Evolutionary conservation across 257 asterid species (phyloP).

Genomic region (Nicotiana benthamiana): DNA sequence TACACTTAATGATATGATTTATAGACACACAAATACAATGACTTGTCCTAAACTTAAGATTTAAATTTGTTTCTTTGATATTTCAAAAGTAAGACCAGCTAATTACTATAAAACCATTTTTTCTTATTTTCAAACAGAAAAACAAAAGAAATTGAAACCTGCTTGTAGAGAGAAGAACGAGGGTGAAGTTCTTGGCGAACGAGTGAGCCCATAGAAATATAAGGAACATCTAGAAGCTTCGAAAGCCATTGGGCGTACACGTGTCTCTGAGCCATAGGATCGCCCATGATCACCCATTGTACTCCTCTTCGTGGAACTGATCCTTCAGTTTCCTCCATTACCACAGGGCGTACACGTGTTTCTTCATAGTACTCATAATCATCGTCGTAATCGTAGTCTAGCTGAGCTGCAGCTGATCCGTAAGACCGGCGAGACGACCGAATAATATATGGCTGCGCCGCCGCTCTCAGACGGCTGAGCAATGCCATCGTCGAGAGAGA

Average conservation of each 20-base stretch:
- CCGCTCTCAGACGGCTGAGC: constrained; percentile 47
- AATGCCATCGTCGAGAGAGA: constrained; percentile 38
- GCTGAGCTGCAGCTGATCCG: constrained; percentile 67
- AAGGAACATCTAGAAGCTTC: constrained; percentile 74
- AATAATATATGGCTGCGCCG: constrained; percentile 25
- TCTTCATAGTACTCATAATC: constrained; percentile 15
- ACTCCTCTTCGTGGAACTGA: constrained; percentile 63
- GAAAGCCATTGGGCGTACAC: constrained; percentile 77
- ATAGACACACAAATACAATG: too few relatives aligned
- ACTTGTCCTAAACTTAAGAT: too few relatives aligned
- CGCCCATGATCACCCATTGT: constrained; percentile 92
- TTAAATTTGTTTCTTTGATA: too few relatives aligned
- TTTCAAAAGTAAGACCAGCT: too few relatives aligned
- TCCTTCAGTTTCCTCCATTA: constrained; percentile 43
- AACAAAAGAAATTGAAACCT: constrained; percentile 28
- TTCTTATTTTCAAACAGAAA: not conserved
- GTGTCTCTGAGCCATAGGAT: constrained; percentile 65
- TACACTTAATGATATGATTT: too few relatives aligned
- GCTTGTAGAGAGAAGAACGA: constrained; percentile 59
- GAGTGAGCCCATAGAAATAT: constrained; percentile 83
- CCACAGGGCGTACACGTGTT: not conserved
- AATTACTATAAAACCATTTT: too few relatives aligned
- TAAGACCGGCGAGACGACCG: constrained; percentile 21
- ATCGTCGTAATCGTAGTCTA: constrained; percentile 42
- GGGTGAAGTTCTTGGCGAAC: constrained; percentile 86